Percentiles rank a stretch among this genome's conserved stretches.
Evolutionary conservation across 257 asterid species (phyloP).

Genomic region (Salvia splendens): DNA sequence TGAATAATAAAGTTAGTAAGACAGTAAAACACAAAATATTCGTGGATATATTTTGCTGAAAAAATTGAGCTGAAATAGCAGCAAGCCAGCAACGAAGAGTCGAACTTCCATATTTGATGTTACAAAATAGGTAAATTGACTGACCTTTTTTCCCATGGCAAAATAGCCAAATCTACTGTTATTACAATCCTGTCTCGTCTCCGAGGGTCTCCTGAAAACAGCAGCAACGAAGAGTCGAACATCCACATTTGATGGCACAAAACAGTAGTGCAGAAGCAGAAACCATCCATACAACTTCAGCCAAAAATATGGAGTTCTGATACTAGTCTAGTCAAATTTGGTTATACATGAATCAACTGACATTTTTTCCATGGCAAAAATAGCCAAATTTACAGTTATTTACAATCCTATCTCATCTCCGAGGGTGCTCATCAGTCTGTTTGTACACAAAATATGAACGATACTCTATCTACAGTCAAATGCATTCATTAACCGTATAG

Average conservation of each 20-base stretch:
- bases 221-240: no score
- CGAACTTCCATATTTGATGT: background rate
- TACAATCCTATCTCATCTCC: conserved; percentile 23
- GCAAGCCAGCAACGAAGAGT: no score
- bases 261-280: background rate
- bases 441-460: conserved; percentile 29
- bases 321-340: background rate
- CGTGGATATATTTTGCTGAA: background rate
- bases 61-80: no score
- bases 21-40: background rate
- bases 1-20: conserved; percentile 1
- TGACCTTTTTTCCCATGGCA: no score
- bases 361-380: background rate
- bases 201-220: no score
- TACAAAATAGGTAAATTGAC: no score
- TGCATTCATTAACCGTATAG: background rate
- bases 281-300: background rate
- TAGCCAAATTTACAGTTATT: conserved; percentile 22
- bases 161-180: no score
- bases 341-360: conserved; percentile 1
- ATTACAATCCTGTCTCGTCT: no score
- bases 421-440: background rate
- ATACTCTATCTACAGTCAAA: conserved; percentile 4
- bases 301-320: conserved; percentile 1
- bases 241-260: background rate